Conservation (phyloP, 805 yeast species). For the Pichia occidentalis region DNA sequence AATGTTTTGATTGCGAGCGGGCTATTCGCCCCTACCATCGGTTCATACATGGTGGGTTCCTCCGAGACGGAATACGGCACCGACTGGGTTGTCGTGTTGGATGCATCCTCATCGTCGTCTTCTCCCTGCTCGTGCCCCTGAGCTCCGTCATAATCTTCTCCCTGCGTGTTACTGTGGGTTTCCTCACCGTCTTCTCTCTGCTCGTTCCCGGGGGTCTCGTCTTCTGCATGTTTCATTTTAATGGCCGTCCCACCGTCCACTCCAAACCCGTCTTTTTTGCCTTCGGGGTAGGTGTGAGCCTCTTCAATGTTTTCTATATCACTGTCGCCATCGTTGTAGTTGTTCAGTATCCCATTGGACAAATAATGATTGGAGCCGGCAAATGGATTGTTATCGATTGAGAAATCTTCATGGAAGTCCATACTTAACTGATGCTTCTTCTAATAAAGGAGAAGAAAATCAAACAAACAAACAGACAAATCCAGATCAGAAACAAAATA, state of each 20-base stretch:
- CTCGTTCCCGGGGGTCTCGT: background rate
- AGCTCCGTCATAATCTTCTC: background rate
- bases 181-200: background rate
- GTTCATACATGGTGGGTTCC: conserved; percentile 4
- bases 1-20: conserved; percentile 15
- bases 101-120: background rate
- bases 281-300: too few relatives aligned
- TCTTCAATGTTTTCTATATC: conserved; percentile 1
- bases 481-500: too few relatives aligned
- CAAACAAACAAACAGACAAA: too few relatives aligned
- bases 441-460: too few relatives aligned
- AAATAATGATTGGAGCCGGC: conserved; percentile 29
- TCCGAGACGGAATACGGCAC: conserved; percentile 1
- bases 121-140: background rate
- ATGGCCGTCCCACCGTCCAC: too few relatives aligned
- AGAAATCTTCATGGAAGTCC: conserved; percentile 29
- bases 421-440: too few relatives aligned
- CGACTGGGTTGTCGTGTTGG: background rate
- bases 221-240: background rate
- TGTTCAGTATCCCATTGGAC: conserved; percentile 22
- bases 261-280: too few relatives aligned
- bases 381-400: conserved; percentile 32
- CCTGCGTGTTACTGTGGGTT: too few relatives aligned
- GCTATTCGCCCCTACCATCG: background rate
- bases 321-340: background rate